A percentile compares a stretch with the other conserved stretches of the same genome.
These are phyloP conservation scores for Cercospora canescens DNA, from an alignment of 2,329 filamentous ascomycete genomes.

Conservation along the genomic window DNA sequence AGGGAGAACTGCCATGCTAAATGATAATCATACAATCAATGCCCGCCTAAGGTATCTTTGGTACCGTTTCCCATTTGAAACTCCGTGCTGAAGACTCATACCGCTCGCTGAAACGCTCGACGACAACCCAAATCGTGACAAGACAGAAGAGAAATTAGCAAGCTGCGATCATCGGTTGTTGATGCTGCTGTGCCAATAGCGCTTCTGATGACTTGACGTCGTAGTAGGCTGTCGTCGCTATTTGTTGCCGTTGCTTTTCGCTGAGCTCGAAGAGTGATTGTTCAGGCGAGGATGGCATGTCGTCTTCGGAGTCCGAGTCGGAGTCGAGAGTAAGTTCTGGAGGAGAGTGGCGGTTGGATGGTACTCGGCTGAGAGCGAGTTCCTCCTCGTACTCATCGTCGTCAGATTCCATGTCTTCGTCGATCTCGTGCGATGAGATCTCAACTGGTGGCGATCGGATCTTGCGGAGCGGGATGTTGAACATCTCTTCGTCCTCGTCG, in stretches of 20 bases:
- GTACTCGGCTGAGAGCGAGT: constrained; percentile 45
- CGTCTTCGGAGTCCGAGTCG: constrained; percentile 46
- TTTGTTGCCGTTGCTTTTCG: constrained; percentile 46
- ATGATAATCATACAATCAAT: constrained; percentile 21
- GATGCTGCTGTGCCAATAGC: constrained; percentile 40
- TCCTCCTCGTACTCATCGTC: constrained; percentile 50
- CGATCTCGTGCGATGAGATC: constrained; percentile 46
- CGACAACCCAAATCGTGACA: constrained; percentile 22
- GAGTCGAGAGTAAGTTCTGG: constrained; percentile 53
- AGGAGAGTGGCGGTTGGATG: constrained; percentile 43
- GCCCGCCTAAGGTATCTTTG: constrained; percentile 14
- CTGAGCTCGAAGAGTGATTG: constrained; percentile 46
- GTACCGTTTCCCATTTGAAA: constrained; percentile 20
- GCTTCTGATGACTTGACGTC: constrained; percentile 35
- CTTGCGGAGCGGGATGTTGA: constrained; percentile 39
- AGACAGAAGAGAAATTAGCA: constrained; percentile 37
- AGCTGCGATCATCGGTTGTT: constrained; percentile 42
- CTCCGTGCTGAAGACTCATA: constrained; percentile 19
- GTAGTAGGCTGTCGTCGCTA: constrained; percentile 50
- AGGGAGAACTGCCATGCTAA: constrained; percentile 22
- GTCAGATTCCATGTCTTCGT: constrained; percentile 41
- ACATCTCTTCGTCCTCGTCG: constrained; percentile 52
- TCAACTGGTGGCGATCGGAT: constrained; percentile 43
- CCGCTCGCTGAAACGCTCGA: constrained; percentile 32
- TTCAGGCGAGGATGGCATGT: constrained; percentile 50